Evolutionary conservation across 2,329 filamentous ascomycete species (phyloP), one percentile per base, ranked within the genome.

Genomic region (Paramyrothecium roridum): DNA sequence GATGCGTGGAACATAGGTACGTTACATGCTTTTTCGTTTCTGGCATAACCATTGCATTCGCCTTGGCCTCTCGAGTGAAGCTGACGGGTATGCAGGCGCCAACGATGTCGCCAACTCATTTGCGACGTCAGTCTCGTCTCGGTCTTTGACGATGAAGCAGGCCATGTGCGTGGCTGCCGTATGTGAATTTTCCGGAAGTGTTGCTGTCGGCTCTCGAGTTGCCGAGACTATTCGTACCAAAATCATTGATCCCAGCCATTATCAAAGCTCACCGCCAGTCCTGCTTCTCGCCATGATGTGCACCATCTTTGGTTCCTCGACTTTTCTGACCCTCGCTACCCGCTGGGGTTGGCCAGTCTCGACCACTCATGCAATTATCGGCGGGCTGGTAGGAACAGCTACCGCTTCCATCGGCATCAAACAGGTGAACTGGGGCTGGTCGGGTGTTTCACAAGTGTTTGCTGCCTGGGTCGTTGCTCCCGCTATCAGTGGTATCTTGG

Each of bases 1-100:
- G 82, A 84, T 69, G 80, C 80, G 20, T 85, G 77, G 77, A 84
- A 84, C 66, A 84, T 84, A 59, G 82, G 82, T 76, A 57, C 55
- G 70, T 61, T 11, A n/a, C n/a, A n/a, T n/a, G 1, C 17, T 8
- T 12, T 43, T 3, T 2, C 10, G n/a, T n/a, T n/a, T n/a, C n/a
- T n/a, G n/a, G n/a, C n/a, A n/a, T 40, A 20, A 8, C 1, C 12
- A 12, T 34, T 26, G n/a, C n/a, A n/a, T n/a, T n/a, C n/a, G n/a
- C n/a, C n/a, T n/a, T n/a, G n/a, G n/a, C n/a, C n/a, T n/a, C n/a
- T n/a, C n/a, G n/a, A n/a, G n/a, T n/a, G n/a, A n/a, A n/a, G n/a
- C n/a, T n/a, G n/a, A n/a, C n/a, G n/a, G n/a, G n/a, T n/a, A n/a
- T n/a, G n/a, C 30, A 78, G 76, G 75, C 59, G 77, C 77, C 62